These are phyloP conservation scores for Gracilaria vermiculophylla DNA, from an alignment of 23 red algal species.

Conservation along the genomic window DNA sequence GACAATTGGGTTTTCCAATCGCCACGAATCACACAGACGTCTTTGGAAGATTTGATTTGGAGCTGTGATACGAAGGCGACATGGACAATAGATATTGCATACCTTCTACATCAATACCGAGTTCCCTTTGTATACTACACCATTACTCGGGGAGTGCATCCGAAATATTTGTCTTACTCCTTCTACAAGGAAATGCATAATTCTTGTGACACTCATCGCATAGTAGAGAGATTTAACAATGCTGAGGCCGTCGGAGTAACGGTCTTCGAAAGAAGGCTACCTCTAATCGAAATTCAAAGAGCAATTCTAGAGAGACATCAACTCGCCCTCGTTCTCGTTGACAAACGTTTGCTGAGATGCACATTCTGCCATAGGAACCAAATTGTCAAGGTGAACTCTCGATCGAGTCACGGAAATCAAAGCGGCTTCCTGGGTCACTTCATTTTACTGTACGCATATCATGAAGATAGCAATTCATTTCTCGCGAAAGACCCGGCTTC, in stretches of 20 bases:
- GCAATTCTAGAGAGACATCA: not conserved
- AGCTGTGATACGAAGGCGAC: constrained; percentile 31
- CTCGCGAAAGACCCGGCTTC: constrained; percentile 76
- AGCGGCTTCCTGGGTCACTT: constrained; percentile 83
- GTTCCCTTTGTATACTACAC: constrained; percentile 65
- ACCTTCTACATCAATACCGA: constrained; percentile 50
- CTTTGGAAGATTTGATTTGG: constrained; percentile 25
- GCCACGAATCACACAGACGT: not conserved
- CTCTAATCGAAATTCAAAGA: constrained; percentile 30
- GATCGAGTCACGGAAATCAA: not conserved
- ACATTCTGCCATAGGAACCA: constrained; percentile 1
- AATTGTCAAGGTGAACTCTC: not conserved
- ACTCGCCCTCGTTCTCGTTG: constrained; percentile 71
- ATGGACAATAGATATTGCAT: constrained; percentile 93
- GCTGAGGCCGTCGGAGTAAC: constrained; percentile 34
- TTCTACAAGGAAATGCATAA: constrained; percentile 80
- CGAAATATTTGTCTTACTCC: constrained; percentile 55
- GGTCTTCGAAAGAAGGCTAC: constrained; percentile 30
- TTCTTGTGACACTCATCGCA: constrained; percentile 52
- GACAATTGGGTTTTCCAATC: not conserved
- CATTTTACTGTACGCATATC: constrained; percentile 77
- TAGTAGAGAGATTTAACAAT: constrained; percentile 60
- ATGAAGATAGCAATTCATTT: constrained; percentile 46
- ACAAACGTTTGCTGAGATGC: constrained; percentile 76
- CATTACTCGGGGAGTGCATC: constrained; percentile 62